These are phyloP conservation scores for Aristolochia contorta DNA, from an alignment of 164 flowering plant genomes.

Conservation along the genomic window DNA sequence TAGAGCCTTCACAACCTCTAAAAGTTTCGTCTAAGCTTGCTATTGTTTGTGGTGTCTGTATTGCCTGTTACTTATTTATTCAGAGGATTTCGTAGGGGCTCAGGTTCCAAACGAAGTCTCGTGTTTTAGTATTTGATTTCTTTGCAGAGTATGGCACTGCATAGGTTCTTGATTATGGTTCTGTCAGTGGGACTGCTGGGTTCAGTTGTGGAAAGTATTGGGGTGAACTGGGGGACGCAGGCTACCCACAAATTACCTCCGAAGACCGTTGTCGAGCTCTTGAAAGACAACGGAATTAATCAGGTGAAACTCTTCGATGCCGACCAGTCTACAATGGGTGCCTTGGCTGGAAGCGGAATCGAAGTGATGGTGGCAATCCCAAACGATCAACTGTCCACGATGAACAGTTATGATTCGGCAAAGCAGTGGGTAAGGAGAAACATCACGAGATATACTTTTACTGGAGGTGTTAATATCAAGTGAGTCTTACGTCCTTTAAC, in stretches of 20 bases:
- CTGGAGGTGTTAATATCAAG: constrained; percentile 8
- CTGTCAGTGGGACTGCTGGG: constrained; percentile 7
- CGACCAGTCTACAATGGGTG: constrained; percentile 3
- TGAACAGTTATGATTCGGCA: neutral
- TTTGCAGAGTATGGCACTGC: constrained; percentile 6
- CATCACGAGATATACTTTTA: constrained; percentile 2
- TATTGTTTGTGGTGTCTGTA: neutral
- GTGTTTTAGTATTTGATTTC: neutral
- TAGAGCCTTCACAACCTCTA: neutral
- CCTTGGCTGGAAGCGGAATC: constrained; percentile 31
- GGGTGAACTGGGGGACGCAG: constrained; percentile 62
- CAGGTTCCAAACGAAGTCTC: neutral
- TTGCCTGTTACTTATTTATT: neutral
- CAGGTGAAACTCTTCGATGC: constrained; percentile 14
- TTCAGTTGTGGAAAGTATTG: constrained; percentile 30
- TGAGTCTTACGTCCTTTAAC: neutral
- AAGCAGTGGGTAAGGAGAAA: constrained; percentile 17
- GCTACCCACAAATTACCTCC: constrained; percentile 42
- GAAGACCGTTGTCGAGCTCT: constrained; percentile 33
- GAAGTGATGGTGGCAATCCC: constrained; percentile 63
- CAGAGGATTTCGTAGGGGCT: neutral
- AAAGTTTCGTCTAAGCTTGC: neutral
- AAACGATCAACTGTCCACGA: constrained; percentile 1
- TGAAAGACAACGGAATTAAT: constrained; percentile 39
- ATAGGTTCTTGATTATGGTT: constrained; percentile 5